phyloP scores from a whole-genome alignment of 495 filamentous ascomycete species.

The Bathelium albidoporum region DNA sequence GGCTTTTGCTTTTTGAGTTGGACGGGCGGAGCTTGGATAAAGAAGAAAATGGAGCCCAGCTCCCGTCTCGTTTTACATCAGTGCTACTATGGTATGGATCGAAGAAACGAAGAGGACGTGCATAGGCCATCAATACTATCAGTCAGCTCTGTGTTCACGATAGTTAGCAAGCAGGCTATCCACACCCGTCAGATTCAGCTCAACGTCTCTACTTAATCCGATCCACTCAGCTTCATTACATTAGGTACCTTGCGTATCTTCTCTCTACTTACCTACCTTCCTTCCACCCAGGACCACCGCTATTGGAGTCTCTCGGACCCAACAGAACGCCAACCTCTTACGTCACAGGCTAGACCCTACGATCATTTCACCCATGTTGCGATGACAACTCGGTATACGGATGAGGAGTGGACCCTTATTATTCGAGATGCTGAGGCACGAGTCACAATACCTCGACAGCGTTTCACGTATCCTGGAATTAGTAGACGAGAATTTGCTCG shows the following conservation, averaged over 20 bases:
- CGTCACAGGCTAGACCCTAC: background rate
- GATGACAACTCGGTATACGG: constrained; percentile 7
- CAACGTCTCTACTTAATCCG: background rate
- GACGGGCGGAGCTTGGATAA: background rate
- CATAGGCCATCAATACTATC: too few relatives aligned
- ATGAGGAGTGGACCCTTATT: constrained; percentile 29
- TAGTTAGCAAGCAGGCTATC: background rate
- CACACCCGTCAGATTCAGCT: background rate
- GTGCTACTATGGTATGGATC: background rate
- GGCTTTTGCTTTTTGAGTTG: background rate
- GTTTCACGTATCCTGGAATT: background rate
- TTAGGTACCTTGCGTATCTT: background rate
- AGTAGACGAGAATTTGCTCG: background rate
- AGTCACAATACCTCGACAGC: constrained; percentile 15
- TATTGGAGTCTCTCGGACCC: background rate
- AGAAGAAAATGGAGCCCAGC: background rate
- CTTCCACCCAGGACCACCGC: background rate
- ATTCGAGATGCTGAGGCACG: constrained; percentile 12
- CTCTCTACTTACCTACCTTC: background rate
- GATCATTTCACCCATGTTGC: background rate
- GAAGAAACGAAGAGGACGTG: background rate
- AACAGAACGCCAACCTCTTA: background rate
- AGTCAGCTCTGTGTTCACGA: background rate
- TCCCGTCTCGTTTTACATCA: too few relatives aligned
- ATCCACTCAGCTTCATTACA: background rate